These are phyloP conservation scores for Isoetes taiwanensis DNA, from an alignment of 75 land plant species.

Conservation along the genomic window DNA sequence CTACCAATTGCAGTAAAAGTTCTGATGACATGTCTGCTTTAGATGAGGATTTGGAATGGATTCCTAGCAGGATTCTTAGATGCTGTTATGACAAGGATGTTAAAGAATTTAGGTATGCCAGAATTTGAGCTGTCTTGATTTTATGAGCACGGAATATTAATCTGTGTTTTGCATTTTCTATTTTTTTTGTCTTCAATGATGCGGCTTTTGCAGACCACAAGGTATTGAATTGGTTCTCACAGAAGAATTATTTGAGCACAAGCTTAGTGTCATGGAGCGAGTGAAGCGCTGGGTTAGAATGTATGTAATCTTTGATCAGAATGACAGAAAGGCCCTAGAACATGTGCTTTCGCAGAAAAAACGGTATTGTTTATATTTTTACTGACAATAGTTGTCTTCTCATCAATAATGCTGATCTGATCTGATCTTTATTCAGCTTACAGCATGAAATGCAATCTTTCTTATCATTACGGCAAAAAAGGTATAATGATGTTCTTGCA, in stretches of 20 bases:
- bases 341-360: conserved; percentile 52
- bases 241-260: conserved; percentile 52
- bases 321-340: conserved; percentile 55
- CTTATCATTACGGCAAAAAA: conserved; percentile 40
- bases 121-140: neutral
- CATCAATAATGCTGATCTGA: no score
- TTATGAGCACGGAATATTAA: neutral
- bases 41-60: conserved; percentile 55
- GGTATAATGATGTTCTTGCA: conserved; percentile 23
- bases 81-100: conserved; percentile 71
- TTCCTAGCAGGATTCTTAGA: conserved; percentile 62
- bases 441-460: conserved; percentile 60
- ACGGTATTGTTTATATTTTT: conserved; percentile 62
- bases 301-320: conserved; percentile 44
- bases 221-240: conserved; percentile 63
- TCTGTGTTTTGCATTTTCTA: neutral
- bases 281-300: conserved; percentile 66
- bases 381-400: neutral
- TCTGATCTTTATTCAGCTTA: conserved; percentile 75
- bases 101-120: conserved; percentile 51
- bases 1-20: conserved; percentile 54
- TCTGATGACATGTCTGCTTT: conserved; percentile 22
- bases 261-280: conserved; percentile 54
- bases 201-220: conserved; percentile 43
- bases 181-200: neutral